Evolutionary conservation across 169 alveolate species (phyloP).

Genomic region (Cryptosporidium sp.): DNA sequence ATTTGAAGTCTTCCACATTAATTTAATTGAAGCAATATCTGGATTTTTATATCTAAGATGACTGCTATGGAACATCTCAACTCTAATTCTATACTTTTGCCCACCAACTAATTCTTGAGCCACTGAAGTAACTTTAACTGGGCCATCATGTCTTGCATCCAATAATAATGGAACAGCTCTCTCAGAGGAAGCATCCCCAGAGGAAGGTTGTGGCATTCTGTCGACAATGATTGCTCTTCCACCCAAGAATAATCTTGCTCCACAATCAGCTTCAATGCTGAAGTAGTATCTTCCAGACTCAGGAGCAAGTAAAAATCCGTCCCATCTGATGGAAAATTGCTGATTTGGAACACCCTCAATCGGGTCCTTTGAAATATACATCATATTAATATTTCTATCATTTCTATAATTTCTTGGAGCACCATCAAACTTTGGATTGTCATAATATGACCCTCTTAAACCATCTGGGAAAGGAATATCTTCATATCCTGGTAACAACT

Average conservation of each 20-base stretch:
- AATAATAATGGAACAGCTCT: constrained; percentile 76
- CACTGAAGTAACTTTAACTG: constrained; percentile 80
- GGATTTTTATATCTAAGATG: constrained; percentile 83
- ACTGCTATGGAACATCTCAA: constrained; percentile 88
- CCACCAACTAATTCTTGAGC: constrained; percentile 88
- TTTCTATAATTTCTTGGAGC: constrained; percentile 83
- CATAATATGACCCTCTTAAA: constrained; percentile 82
- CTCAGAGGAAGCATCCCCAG: constrained; percentile 82
- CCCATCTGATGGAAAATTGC: constrained; percentile 88
- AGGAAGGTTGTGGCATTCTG: constrained; percentile 86
- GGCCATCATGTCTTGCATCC: constrained; percentile 79
- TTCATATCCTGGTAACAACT: constrained; percentile 80
- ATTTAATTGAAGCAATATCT: constrained; percentile 79
- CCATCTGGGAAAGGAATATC: constrained; percentile 85
- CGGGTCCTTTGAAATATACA: constrained; percentile 86
- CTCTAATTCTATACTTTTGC: constrained; percentile 83
- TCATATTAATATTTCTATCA: constrained; percentile 86
- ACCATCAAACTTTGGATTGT: constrained; percentile 81
- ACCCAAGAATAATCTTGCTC: constrained; percentile 88
- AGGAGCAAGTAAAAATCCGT: constrained; percentile 88
- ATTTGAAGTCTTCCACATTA: constrained; percentile 86
- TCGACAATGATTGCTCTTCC: constrained; percentile 86
- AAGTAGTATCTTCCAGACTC: constrained; percentile 85
- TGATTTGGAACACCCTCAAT: constrained; percentile 85
- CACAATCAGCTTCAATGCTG: constrained; percentile 87